phyloP scores from a whole-genome alignment of 345 rosid species.

The Pistacia atlantica region DNA sequence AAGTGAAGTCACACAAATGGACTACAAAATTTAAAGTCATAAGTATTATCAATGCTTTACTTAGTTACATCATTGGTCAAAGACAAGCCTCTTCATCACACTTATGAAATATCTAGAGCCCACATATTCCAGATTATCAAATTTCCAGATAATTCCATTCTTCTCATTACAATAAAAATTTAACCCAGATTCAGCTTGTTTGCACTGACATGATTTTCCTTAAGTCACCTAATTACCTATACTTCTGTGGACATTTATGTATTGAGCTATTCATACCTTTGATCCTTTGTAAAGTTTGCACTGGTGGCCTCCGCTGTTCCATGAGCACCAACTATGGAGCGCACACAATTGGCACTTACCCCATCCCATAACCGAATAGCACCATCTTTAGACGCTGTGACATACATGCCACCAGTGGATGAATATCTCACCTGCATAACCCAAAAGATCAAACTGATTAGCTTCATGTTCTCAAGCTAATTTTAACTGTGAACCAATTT shows the following conservation, averaged over 20 bases:
- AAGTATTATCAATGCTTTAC: neutral
- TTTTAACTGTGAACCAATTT: neutral
- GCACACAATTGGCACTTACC: constrained; percentile 62
- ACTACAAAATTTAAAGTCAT: constrained; percentile 1
- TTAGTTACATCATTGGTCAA: neutral
- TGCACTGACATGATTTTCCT: neutral
- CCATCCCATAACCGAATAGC: constrained; percentile 79
- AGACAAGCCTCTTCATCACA: constrained; percentile 5
- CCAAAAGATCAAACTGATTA: constrained; percentile 14
- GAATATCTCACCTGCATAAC: constrained; percentile 79
- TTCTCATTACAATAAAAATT: too few species aligned
- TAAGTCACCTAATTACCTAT: constrained; percentile 1
- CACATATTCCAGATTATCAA: neutral
- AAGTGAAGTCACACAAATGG: neutral
- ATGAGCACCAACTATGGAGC: constrained; percentile 69
- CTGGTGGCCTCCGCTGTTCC: constrained; percentile 75
- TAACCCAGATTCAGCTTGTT: neutral
- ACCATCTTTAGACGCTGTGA: constrained; percentile 88
- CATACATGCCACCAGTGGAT: constrained; percentile 72
- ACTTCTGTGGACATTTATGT: neutral
- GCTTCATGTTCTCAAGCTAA: constrained; percentile 1
- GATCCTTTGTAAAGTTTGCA: constrained; percentile 75
- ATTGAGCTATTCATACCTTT: constrained; percentile 46
- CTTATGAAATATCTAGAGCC: neutral
- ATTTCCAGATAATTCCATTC: neutral